Percentiles rank a stretch among this genome's conserved stretches.
Conservation (phyloP, 2,329 filamentous ascomycete species). For the Zalaria obscura region DNA sequence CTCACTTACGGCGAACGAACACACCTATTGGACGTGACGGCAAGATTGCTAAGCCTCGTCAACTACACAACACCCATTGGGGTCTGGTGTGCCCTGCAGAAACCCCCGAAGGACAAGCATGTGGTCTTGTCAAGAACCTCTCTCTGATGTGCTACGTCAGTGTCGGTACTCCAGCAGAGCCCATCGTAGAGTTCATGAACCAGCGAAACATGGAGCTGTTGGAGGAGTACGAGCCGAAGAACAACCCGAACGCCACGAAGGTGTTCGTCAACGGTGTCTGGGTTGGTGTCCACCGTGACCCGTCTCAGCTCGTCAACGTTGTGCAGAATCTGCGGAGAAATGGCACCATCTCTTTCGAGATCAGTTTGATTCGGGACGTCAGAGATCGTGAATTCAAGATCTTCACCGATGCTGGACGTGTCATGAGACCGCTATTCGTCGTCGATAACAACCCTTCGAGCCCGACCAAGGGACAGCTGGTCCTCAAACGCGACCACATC, state of each 20-base stretch:
- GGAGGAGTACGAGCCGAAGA: conserved; percentile 61
- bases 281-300: conserved; percentile 89
- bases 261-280: conserved; percentile 97
- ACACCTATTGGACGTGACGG: conserved; percentile 95
- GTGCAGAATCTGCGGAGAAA: conserved; percentile 37
- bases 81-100: conserved; percentile 93
- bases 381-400: conserved; percentile 97
- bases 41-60: conserved; percentile 93
- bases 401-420: conserved; percentile 90
- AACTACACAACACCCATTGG: conserved; percentile 98
- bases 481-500: conserved; percentile 76
- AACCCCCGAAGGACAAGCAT: conserved; percentile 95
- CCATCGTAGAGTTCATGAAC: conserved; percentile 90
- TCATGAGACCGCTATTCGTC: conserved; percentile 86
- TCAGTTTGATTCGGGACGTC: conserved; percentile 90
- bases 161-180: conserved; percentile 80
- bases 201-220: conserved; percentile 90
- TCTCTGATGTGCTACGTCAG: conserved; percentile 98
- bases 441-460: conserved; percentile 74
- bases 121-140: conserved; percentile 94
- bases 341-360: conserved; percentile 77
- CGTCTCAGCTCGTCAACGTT: conserved; percentile 61
- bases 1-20: conserved; percentile 92
- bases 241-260: conserved; percentile 84
- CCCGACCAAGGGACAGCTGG: conserved; percentile 59